These are phyloP conservation scores for Hydnomerulius pinastri DNA, from an alignment of 768 basidiomycete genomes.

Conservation along the genomic window DNA sequence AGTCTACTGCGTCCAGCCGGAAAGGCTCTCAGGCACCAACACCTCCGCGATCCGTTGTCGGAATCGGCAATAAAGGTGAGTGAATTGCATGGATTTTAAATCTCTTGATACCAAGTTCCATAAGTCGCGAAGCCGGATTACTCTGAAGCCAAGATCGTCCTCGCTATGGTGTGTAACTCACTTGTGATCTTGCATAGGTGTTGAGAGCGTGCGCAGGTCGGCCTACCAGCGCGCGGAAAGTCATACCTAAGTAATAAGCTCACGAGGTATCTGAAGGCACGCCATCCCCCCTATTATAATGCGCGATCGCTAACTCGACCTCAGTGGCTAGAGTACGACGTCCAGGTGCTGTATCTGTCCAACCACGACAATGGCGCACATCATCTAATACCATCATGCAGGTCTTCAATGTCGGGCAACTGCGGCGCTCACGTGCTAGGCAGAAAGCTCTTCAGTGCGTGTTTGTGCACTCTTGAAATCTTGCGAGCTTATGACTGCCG, in stretches of 20 bases:
- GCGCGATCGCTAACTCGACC: constrained; percentile 7
- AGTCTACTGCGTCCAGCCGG: constrained; percentile 69
- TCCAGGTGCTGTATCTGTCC: constrained; percentile 57
- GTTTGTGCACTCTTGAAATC: constrained; percentile 1
- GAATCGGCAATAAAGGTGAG: constrained; percentile 85
- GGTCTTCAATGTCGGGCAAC: constrained; percentile 98
- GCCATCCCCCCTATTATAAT: constrained; percentile 23
- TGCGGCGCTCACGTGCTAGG: constrained; percentile 82
- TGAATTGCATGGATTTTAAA: constrained; percentile 1
- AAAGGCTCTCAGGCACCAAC: constrained; percentile 74
- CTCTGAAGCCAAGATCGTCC: constrained; percentile 96
- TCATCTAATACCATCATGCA: constrained; percentile 28
- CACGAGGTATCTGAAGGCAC: constrained; percentile 90
- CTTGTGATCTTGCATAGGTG: not conserved
- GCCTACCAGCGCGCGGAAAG: constrained; percentile 96
- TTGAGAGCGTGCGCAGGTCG: constrained; percentile 58
- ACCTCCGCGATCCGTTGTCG: constrained; percentile 81
- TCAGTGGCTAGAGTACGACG: constrained; percentile 99
- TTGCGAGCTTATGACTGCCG: constrained; percentile 4
- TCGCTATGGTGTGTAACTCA: constrained; percentile 77
- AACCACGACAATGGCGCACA: not conserved
- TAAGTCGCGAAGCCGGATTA: constrained; percentile 96
- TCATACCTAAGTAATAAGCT: constrained; percentile 98
- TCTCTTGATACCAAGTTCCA: not conserved
- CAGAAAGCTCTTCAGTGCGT: constrained; percentile 73